Evolutionary conservation across 2,329 filamentous ascomycete genomes (phyloP).

Genomic region (Xylariaceae sp.): DNA sequence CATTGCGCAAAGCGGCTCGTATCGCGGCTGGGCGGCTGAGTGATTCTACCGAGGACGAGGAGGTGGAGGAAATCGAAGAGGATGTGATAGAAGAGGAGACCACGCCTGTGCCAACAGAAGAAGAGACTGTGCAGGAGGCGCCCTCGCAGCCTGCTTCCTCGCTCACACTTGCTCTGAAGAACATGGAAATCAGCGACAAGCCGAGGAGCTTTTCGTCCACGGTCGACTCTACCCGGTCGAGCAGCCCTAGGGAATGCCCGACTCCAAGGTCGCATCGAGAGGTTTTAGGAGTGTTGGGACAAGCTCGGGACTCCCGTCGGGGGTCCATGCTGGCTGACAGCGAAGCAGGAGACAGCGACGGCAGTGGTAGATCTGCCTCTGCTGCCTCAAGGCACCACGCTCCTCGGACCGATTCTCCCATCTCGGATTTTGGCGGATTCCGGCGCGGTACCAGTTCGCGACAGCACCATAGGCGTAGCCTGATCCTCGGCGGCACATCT

Average conservation of each 20-base stretch:
- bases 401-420: slow-evolving; percentile 79
- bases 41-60: slow-evolving; percentile 64
- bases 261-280: slow-evolving; percentile 81
- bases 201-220: slow-evolving; percentile 50
- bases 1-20: slow-evolving; percentile 79
- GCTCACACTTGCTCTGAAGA: slow-evolving; percentile 49
- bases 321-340: slow-evolving; percentile 77
- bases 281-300: slow-evolving; percentile 50
- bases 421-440: slow-evolving; percentile 75
- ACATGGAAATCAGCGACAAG: slow-evolving; percentile 37
- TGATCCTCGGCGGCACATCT: slow-evolving; percentile 72
- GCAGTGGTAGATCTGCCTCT: slow-evolving; percentile 77
- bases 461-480: slow-evolving; percentile 79
- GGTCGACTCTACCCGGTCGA: slow-evolving; percentile 74
- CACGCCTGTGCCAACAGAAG: slow-evolving; percentile 35
- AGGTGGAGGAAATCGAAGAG: slow-evolving; percentile 42
- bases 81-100: slow-evolving; percentile 46
- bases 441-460: slow-evolving; percentile 71
- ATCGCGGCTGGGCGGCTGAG: slow-evolving; percentile 81
- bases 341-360: slow-evolving; percentile 80
- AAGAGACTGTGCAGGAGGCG: slow-evolving; percentile 51
- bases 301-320: slow-evolving; percentile 61
- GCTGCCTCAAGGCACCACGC: slow-evolving; percentile 61
- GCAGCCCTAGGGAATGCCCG: slow-evolving; percentile 82
- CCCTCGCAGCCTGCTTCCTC: slow-evolving; percentile 55